phyloP scores from a whole-genome alignment of 208 protist genomes.

The Leishmania arabica region DNA sequence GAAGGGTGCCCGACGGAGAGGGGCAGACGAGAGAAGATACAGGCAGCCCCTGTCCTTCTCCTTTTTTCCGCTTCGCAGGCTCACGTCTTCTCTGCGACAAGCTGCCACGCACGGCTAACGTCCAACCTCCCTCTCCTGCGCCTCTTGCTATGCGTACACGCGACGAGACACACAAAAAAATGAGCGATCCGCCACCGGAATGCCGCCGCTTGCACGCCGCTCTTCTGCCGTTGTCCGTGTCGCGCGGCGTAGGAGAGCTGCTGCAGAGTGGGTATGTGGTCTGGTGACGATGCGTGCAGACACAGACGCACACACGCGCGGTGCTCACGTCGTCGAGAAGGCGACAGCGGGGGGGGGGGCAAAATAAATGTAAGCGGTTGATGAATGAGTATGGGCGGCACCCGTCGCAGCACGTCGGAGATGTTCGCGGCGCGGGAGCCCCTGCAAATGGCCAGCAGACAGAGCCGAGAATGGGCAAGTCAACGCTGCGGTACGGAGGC shows the following conservation, averaged over 20 bases:
- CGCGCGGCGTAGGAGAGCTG: neutral
- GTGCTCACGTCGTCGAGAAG: slow-evolving; percentile 1
- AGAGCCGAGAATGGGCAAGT: too few relatives aligned
- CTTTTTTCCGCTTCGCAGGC: neutral
- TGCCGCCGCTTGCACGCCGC: neutral
- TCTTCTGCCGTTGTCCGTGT: neutral
- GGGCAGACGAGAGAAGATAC: neutral
- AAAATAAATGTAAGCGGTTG: neutral
- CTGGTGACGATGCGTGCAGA: neutral
- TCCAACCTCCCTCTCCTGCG: neutral
- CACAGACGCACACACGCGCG: neutral
- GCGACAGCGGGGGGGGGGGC: neutral
- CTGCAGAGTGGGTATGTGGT: neutral
- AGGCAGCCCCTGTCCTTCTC: neutral
- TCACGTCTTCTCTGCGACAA: neutral
- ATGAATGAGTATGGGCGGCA: neutral
- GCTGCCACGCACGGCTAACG: neutral
- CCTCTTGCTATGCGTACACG: neutral
- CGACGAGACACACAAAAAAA: too few relatives aligned
- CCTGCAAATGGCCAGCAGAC: neutral
- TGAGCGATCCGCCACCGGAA: neutral
- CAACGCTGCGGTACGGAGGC: neutral
- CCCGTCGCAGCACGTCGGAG: neutral
- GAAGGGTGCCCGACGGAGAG: neutral
- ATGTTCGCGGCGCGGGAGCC: neutral